Evolutionary conservation across 1,284 basidiomycete species (phyloP), one percentile per base, ranked within the genome.

Genomic region (Phellopilus nigrolimitatus): DNA sequence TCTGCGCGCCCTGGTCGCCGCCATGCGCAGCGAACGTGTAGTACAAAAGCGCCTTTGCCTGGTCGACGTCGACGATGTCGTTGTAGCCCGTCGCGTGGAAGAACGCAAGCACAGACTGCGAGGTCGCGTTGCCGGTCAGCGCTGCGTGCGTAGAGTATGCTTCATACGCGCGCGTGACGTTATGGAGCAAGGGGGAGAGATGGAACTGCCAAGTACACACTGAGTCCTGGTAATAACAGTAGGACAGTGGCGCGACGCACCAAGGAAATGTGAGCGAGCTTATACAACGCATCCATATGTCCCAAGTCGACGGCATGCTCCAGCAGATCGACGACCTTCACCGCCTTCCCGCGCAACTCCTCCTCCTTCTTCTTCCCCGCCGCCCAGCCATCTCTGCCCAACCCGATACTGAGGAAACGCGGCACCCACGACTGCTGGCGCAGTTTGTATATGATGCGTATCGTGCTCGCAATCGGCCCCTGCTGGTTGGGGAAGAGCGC

Each of bases 11-110:
- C 58, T 84, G 81, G 67, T 95, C 79, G 0, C 88, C 91, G 13
- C 88, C 87, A 49, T 93, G 82, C 1, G 92, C 94, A 1, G 93
- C 86, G 62, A 98, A 95, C 0, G 93, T 95, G 65, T 95, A 93
- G 65, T 97, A 91, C 0, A 98, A 71, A 53, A 95, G 82, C 0
- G 95, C 91, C 66, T 84, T 80, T 7, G 76, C 79, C 65, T 87
- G 83, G 59, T 88, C 74, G 1, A 81, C 69, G 1, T 76, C 72
- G n/a, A 88, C 82, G 1, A 85, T 72, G 33, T 77, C 75, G 40
- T 79, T 82, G 58, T 93, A 91, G 0, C 91, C 93, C 0, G 91
- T 88, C 4, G 91, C 78, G 62, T 95, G 72, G 65, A 97, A 89
- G 73, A 97, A 95, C 0, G 81, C 93, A 21, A 95, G 66, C 57